Evolutionary conservation across 768 basidiomycete species (phyloP).

Genomic region (Podaxis rugospora): DNA sequence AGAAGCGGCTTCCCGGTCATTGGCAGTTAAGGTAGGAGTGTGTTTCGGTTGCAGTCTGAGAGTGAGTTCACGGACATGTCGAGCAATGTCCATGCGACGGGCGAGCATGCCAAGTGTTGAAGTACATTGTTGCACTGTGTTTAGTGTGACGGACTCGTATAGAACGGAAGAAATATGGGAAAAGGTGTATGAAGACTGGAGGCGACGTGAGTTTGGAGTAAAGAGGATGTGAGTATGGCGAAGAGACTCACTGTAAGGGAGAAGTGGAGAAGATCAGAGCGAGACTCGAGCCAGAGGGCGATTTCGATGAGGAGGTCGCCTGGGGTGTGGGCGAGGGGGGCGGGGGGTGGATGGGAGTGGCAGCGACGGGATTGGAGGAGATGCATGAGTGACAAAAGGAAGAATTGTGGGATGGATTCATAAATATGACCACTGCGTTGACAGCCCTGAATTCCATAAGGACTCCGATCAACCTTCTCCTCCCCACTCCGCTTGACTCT

Average conservation of each 20-base stretch:
- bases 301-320: constrained; percentile 68
- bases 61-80: constrained; percentile 60
- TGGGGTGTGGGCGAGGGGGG: constrained; percentile 29
- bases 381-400: constrained; percentile 4
- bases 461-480: not conserved
- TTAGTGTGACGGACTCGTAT: constrained; percentile 54
- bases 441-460: not conserved
- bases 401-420: not conserved
- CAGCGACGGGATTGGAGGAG: not conserved
- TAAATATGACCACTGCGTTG: not conserved
- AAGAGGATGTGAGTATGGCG: not conserved
- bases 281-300: constrained; percentile 46
- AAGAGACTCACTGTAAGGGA: constrained; percentile 49
- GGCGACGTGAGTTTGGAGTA: not conserved
- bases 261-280: constrained; percentile 53
- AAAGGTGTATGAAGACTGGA: constrained; percentile 54
- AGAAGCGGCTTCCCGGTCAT: constrained; percentile 40
- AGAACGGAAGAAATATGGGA: constrained; percentile 49
- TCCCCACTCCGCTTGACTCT: not conserved
- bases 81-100: constrained; percentile 49
- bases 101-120: constrained; percentile 63
- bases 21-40: constrained; percentile 18
- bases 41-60: constrained; percentile 36
- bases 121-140: constrained; percentile 54
- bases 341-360: not conserved